Conservation (phyloP, 345 rosid species). For the Odontarrhena argentea region DNA sequence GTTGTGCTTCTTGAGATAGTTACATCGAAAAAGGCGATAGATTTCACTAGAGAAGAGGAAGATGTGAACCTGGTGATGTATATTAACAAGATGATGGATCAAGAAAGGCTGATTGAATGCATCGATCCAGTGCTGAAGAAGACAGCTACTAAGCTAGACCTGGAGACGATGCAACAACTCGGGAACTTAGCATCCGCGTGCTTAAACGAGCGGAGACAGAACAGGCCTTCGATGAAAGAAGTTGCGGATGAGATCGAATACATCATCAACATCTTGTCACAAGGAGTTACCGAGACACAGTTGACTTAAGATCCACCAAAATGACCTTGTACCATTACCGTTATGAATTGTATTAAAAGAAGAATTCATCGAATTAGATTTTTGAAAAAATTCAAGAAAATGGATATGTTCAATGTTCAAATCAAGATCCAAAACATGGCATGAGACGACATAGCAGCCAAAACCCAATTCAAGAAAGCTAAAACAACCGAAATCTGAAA, state of each 20-base stretch:
- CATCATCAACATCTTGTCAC: conserved; percentile 43
- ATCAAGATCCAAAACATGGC: conserved; percentile 91
- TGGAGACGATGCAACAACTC: conserved; percentile 39
- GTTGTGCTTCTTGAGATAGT: conserved; percentile 60
- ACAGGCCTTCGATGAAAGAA: conserved; percentile 52
- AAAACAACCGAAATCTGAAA: conserved; percentile 67
- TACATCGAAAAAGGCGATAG: conserved; percentile 59
- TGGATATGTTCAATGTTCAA: conserved; percentile 44
- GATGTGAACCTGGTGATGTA: conserved; percentile 59
- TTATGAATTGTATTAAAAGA: conserved; percentile 17
- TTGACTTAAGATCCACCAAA: conserved; percentile 23
- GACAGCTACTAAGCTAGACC: conserved; percentile 22
- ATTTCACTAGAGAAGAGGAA: conserved; percentile 56
- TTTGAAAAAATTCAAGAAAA: background rate
- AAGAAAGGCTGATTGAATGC: conserved; percentile 51
- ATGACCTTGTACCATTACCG: conserved; percentile 14
- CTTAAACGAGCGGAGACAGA: conserved; percentile 40
- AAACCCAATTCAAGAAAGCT: conserved; percentile 69
- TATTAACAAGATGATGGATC: conserved; percentile 44
- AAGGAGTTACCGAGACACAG: conserved; percentile 35
- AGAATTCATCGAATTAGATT: background rate
- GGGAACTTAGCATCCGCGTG: conserved; percentile 39
- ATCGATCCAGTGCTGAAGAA: conserved; percentile 49
- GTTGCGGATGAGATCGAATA: conserved; percentile 56
- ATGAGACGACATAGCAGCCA: conserved; percentile 75